Base-by-base conservation (phyloP, 1,284 basidiomycete genomes). In the Chiua sp. region DNA sequence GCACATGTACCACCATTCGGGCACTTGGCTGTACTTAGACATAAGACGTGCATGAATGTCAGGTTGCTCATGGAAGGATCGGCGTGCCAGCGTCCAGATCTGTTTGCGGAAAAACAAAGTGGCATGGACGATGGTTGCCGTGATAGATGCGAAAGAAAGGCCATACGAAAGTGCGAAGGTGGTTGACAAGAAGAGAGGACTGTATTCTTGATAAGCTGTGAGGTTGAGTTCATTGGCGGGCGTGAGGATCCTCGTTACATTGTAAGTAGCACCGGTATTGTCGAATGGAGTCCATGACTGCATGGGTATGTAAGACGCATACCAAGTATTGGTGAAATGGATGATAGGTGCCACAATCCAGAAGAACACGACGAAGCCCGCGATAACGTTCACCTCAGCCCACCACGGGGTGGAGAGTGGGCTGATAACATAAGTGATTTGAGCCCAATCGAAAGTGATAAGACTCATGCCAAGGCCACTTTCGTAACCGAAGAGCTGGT, bases 321-420 rank as follows among this genome's bases (percentile, higher is more conserved):
- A 78, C 84, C 84, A 87, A 12, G 81, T 78, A 68, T 87, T 86
- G 15, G 76, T 78, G 66, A 85, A 88, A 67, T 87, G 48, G 10
- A 54, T 3, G 28, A 47, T 33, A 5, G 44, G 30, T 7, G 87
- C 85, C 51, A 93, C 62, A 65, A 95, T 76, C 92, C 87, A 91
- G 77, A 86, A 90, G 77, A 90, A 90, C 61, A 93, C 74, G 20
- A 93, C 73, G 71, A 96, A 97, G 2, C 93, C 94, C 47, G 78
- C 80, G 20, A 88, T 84, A 51, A 95, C 82, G 75, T 98, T 98
- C 55, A 90, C 92, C 69, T 88, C 87, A 4, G 88, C 87, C 88
- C 88, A 90, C 88, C 87, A 88, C 0, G 87, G 86, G 12, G 86
- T 85, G 11, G 83, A 80, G 47, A 86, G 79, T 42, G 88, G 88